phyloP scores from a whole-genome alignment of 2,329 filamentous ascomycete genomes.

The Cytospora schulzeri region DNA sequence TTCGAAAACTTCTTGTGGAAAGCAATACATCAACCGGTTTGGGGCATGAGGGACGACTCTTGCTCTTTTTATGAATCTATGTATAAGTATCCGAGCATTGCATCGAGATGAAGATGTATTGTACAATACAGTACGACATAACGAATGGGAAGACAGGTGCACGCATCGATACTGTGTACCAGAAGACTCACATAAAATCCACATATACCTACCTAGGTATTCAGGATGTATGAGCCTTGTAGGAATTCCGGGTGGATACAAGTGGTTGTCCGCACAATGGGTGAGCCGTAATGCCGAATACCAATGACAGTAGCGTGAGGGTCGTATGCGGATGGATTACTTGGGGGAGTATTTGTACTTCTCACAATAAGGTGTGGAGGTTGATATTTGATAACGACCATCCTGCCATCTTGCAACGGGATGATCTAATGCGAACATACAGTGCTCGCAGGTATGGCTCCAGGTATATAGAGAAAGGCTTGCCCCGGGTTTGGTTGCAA shows the following conservation, averaged over 20 bases:
- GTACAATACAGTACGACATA: slow-evolving; percentile 29
- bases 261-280: no score
- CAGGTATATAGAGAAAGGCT: background rate
- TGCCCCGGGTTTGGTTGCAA: background rate
- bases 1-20: background rate
- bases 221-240: no score
- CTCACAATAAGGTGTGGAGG: background rate
- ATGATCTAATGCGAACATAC: background rate
- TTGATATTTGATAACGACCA: background rate
- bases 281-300: no score
- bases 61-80: slow-evolving; percentile 22
- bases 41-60: background rate
- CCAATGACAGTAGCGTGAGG: no score
- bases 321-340: no score
- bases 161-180: slow-evolving; percentile 3
- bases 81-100: slow-evolving; percentile 37
- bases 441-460: background rate
- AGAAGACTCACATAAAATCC: background rate
- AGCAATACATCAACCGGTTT: background rate
- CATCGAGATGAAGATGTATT: slow-evolving; percentile 28
- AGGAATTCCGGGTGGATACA: no score
- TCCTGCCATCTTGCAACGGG: background rate
- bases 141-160: slow-evolving; percentile 10
- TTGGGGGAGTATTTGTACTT: no score
- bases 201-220: no score